Base-by-base conservation (phyloP, 192 early-diverging fungal species). In the Linnemannia exigua region DNA sequence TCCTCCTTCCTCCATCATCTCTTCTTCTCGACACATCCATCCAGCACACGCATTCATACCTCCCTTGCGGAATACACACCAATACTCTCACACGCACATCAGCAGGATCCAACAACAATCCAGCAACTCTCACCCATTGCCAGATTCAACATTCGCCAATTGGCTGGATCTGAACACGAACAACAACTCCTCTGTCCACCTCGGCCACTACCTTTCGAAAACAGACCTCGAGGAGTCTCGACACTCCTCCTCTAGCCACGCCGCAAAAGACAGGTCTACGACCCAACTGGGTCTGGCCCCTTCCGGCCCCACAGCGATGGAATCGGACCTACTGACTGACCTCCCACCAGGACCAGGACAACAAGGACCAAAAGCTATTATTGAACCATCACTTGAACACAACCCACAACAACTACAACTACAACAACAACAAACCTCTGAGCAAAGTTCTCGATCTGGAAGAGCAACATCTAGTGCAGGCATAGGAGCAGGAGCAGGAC, bases 311-410 rank as follows among this genome's bases (percentile, higher is more conserved):
- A 31, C 25, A 63, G 58, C 58, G 58, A 63, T 63, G 58, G 58
- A 63, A 63, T 63, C 58, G 58, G 58, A 63, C 58, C 58, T 15
- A 31, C 58, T 63, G 28, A 63, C 58, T 25, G 58, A 63, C 58
- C 58, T 63, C 8, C 58, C 58, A 63, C 58, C 28, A 63, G 58
- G 58, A 63, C 58, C 58, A 63, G 58, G 25, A 33, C 25, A 12
- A 33, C 25, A 12, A 63, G 58, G 58, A 63, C 58, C 58, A 28
- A 9, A 25, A 11, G 31, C 58, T 14, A 63, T 31, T 25, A 63
- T 63, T 25, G 28, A 63, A 14, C 28, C 8, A 15, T 33, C 58
- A 1, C 25, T 31, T 31, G 58, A 63, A 63, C 58, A 63, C 41
- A 44, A 44, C 41, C 9, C 41, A 63, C 58, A 63, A 14, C 58